Evolutionary conservation across 2,329 filamentous ascomycete genomes (phyloP), one percentile per base, ranked within the genome.

Genomic region (Nectriaceae sp.): DNA sequence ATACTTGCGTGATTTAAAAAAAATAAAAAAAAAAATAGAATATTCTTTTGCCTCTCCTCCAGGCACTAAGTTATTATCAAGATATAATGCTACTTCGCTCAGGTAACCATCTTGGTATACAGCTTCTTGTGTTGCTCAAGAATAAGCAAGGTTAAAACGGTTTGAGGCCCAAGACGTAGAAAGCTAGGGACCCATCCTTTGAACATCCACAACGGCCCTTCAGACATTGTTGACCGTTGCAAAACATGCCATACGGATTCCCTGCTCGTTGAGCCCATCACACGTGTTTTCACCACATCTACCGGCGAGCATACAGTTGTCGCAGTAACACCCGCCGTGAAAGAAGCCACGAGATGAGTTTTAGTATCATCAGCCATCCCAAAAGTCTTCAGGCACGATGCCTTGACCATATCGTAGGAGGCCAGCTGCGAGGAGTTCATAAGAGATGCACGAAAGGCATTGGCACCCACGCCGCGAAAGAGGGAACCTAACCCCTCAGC

Each of bases 391-490:
- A 41, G 4, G 11, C 21, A 46, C n/a, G 19, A 37, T 11, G 13
- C 6, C 22, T 49, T 49, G 20, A 37, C 26, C n/a, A 37, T 37
- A 5, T 49, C 42, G 21, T 49, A 49, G n/a, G 29, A 40, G 8
- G 47, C 47, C 21, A 49, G 21, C 16, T 49, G 47, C 3, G 36
- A 40, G 4, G 42, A 40, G 26, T 22, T 49, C 47, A 49, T 49
- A 26, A 49, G 26, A 37, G 38, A 33, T 29, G 36, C 42, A 5
- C 47, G 47, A 20, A 40, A 4, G 3, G 36, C 20, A 19, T 45
- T 44, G 19, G 42, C 18, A 10, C 37, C 18, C 21, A 41, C 24
- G 11, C 37, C 38, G 15, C 42, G 37, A 19, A 19, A 41, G 15
- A 44, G 39, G 19, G 26, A 33, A n/a, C 13, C 11, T 13, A 29